Evolutionary conservation across 116 monocot genomes (phyloP), one percentile per base, ranked within the genome.

Genomic region (Zostera marina): DNA sequence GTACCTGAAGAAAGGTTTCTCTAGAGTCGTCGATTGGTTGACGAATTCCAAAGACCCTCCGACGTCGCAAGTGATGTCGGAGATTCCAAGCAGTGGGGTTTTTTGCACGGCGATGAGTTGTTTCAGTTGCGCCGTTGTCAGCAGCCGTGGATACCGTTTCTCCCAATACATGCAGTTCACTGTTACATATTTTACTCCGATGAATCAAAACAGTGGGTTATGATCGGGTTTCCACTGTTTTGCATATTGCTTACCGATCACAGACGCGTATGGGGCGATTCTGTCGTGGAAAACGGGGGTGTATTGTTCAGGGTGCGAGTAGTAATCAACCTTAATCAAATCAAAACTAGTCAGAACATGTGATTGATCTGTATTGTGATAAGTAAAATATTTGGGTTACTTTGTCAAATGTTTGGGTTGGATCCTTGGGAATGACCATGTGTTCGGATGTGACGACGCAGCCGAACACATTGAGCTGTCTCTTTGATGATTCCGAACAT

Each of bases 131-230:
- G 49, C 66, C 32, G 73, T 89, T 53, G 72, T 85, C 12, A 96
- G 67, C 73, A 96, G 74, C 38, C 76, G 72, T 54, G 81, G 89
- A 65, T 80, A 89, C 62, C 89, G 80, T 74, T 73, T 96, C 66
- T 96, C 96, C 96, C 96, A 96, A 53, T 96, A 96, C 82, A 96
- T 89, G 74, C 96, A 96, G 76, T 96, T 96, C 66, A 96, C 89
- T 94, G 59, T 39, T 52, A 75, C n/a, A n/a, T n/a, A n/a, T n/a
- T n/a, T n/a, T n/a, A n/a, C n/a, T n/a, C n/a, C n/a, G n/a, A n/a
- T n/a, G n/a, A n/a, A n/a, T n/a, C n/a, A n/a, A n/a, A n/a, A n/a
- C n/a, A n/a, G n/a, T n/a, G n/a, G n/a, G n/a, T 32, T 32, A 32
- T 32, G 5, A 32, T 32, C 32, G 0, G 1, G n/a, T n/a, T n/a